Evolutionary conservation across 768 basidiomycete species (phyloP), one percentile per base, ranked within the genome.

Genomic region (Mrakia frigida): DNA sequence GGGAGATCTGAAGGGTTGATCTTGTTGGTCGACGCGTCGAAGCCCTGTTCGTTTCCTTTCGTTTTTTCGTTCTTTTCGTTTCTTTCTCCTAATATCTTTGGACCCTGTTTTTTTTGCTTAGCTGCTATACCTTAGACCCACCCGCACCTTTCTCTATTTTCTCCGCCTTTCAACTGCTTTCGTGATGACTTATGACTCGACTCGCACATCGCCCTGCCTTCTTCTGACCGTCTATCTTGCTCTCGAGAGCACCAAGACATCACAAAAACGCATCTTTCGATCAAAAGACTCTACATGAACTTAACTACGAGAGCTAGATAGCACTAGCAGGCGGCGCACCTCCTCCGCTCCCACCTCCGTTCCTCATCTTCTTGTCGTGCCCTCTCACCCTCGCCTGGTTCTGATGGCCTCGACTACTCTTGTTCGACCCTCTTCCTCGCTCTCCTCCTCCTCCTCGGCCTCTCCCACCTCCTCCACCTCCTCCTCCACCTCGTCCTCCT

Each of bases 311-410:
- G n/a, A n/a, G n/a, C n/a, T n/a, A 46, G 16, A 50, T 18, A 50
- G 46, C 46, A 50, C 46, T 50, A 50, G 56, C 56, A 25, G 56
- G 56, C 28, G 56, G 56, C 56, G 56, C 56, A 56, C 56, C 56
- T n/a, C 35, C 65, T 25, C 65, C 65, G 67, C 83, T 82, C 18
- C 79, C 86, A 16, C 88, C 91, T 74, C 85, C 88, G 76, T 86
- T 87, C 14, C 88, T 87, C 91, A 95, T 89, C 85, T 97, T 97
- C 84, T 89, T 91, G 82, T 94, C 94, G 80, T 92, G 91, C 0
- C 92, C 94, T 72, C 91, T 85, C 82, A 91, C 93, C 43, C 93
- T 86, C 77, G 89, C 87, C 80, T 89, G 89, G 80, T 93, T 94
- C 3, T 83, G 89, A 68, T 87, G 85, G 71, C 89, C 90, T 21